A percentile compares a stretch with the other conserved stretches of the same genome.
These are phyloP conservation scores for Cyberlindnera amylophila DNA, from an alignment of 805 yeast species.

Conservation along the genomic window DNA sequence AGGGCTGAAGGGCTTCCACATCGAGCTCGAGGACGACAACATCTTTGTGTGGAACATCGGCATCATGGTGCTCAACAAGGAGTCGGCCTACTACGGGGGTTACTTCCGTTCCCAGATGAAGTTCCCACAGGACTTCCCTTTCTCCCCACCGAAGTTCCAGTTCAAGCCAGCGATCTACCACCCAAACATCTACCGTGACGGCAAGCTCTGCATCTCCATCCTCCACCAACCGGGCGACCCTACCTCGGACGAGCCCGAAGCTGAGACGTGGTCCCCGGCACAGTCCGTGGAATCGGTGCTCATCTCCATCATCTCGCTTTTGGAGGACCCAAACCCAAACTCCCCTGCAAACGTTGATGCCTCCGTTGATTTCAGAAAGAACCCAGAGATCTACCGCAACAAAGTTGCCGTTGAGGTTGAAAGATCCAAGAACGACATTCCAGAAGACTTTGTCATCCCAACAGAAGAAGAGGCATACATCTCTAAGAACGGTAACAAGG, in stretches of 20 bases:
- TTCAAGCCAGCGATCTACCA: constrained; percentile 93
- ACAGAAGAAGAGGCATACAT: constrained; percentile 57
- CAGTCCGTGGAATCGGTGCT: constrained; percentile 90
- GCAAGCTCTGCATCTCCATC: constrained; percentile 88
- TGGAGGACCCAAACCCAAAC: constrained; percentile 89
- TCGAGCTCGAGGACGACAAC: constrained; percentile 60
- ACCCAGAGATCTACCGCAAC: constrained; percentile 69
- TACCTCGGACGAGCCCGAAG: constrained; percentile 85
- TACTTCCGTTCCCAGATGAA: constrained; percentile 92
- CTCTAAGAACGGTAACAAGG: constrained; percentile 32
- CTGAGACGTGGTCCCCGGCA: constrained; percentile 92
- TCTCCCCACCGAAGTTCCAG: constrained; percentile 85
- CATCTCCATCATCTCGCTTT: constrained; percentile 81
- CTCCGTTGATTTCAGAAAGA: constrained; percentile 82
- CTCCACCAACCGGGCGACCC: constrained; percentile 90
- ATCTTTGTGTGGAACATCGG: constrained; percentile 78
- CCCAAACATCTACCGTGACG: constrained; percentile 93
- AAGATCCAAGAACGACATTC: constrained; percentile 79
- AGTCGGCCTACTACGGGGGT: constrained; percentile 90
- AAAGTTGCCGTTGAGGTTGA: constrained; percentile 80
- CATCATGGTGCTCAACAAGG: constrained; percentile 85
- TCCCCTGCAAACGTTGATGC: constrained; percentile 98
- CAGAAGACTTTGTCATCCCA: constrained; percentile 82
- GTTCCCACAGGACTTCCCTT: constrained; percentile 90
- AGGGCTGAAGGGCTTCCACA: constrained; percentile 69